Conservation (phyloP, 1,284 basidiomycete species). For the Heimioporus retisporus region DNA sequence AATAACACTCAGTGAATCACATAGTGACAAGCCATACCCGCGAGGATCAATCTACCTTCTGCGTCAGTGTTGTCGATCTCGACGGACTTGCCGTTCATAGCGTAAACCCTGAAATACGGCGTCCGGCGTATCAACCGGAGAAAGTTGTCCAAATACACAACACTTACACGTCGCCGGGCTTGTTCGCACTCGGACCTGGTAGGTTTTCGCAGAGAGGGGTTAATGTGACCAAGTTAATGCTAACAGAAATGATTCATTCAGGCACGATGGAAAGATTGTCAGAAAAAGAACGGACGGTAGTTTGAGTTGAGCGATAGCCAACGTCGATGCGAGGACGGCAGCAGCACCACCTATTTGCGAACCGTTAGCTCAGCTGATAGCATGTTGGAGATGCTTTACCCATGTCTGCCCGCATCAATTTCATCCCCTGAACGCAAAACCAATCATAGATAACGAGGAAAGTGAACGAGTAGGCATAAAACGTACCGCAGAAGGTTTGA, state of each 20-base stretch:
- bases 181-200: constrained; percentile 87
- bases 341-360: constrained; percentile 75
- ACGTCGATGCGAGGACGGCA: constrained; percentile 75
- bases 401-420: constrained; percentile 88
- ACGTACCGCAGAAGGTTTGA: constrained; percentile 82
- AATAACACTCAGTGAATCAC: no score
- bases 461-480: constrained; percentile 13
- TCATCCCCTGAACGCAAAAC: constrained; percentile 66
- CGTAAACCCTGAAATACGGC: constrained; percentile 67
- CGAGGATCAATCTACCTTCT: constrained; percentile 85
- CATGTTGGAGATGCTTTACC: constrained; percentile 49
- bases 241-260: constrained; percentile 34
- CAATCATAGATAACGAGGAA: no score
- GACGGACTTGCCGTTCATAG: constrained; percentile 91
- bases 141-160: constrained; percentile 1
- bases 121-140: background rate
- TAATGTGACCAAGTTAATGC: constrained; percentile 80
- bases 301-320: constrained; percentile 85
- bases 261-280: no score
- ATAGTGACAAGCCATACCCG: constrained; percentile 54
- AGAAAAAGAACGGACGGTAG: constrained; percentile 65
- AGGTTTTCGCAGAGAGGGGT: constrained; percentile 91
- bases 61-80: constrained; percentile 94
- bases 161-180: constrained; percentile 85
- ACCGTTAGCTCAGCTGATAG: no score